Percentiles rank a stretch among this genome's conserved stretches.
Evolutionary conservation across 176 grass and related monocot genomes (phyloP).

Genomic region (Eleusine coracana): DNA sequence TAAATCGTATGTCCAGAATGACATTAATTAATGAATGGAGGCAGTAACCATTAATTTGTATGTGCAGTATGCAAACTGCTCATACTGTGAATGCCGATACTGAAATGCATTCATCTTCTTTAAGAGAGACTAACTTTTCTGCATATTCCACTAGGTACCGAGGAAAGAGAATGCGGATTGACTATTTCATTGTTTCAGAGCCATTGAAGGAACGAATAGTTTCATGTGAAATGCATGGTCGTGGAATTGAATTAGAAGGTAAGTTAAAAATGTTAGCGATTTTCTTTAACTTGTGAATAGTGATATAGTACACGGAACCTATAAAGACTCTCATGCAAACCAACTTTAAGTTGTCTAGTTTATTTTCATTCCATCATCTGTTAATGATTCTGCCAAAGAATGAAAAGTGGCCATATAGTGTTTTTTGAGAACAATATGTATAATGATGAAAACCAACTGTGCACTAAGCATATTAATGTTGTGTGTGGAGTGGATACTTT

Average conservation of each 20-base stretch:
- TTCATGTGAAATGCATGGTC: conserved; percentile 83
- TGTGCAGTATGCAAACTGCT: neutral
- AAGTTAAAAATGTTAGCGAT: conserved; percentile 10
- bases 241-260: conserved; percentile 97
- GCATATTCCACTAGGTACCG: conserved; percentile 64
- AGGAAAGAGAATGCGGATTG: conserved; percentile 94
- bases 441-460: neutral
- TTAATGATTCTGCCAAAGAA: neutral
- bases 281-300: conserved; percentile 19
- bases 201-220: conserved; percentile 64
- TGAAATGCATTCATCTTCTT: conserved; percentile 12
- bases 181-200: conserved; percentile 88
- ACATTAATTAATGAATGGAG: too few relatives aligned
- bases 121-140: conserved; percentile 13
- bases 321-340: neutral
- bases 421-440: neutral
- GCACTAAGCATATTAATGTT: neutral
- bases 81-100: neutral
- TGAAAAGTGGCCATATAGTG: neutral
- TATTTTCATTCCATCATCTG: conserved; percentile 10
- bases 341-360: neutral
- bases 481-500: neutral
- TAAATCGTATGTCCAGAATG: too few relatives aligned
- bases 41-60: neutral
- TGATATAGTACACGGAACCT: neutral